phyloP scores from a whole-genome alignment of 2,329 filamentous ascomycete genomes.

The Colletotrichum destructivum region DNA sequence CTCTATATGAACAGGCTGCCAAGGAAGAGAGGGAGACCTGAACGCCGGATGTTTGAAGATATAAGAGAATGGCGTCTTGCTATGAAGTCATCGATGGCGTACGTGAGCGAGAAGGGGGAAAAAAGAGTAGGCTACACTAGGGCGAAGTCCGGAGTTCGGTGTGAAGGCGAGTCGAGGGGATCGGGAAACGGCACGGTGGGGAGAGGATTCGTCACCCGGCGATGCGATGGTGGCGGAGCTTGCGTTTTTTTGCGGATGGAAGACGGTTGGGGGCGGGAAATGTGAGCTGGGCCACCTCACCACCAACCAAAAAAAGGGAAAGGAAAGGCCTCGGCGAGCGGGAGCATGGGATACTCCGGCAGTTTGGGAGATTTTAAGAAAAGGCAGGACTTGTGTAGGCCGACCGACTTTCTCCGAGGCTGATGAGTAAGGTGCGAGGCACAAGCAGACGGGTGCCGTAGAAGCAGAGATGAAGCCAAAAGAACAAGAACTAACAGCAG shows the following conservation, averaged over 20 bases:
- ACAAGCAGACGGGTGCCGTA: not conserved
- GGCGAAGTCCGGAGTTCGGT: conserved; percentile 14
- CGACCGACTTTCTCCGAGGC: not conserved
- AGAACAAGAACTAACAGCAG: conserved; percentile 6
- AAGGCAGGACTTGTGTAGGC: not conserved
- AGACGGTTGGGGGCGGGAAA: conserved; percentile 19
- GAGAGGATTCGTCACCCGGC: conserved; percentile 40
- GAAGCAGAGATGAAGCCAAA: conserved; percentile 16
- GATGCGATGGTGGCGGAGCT: conserved; percentile 41
- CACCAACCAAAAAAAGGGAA: conserved; percentile 10
- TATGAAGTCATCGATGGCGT: conserved; percentile 41
- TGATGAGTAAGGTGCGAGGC: conserved; percentile 30
- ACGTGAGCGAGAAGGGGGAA: not conserved
- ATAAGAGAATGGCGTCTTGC: conserved; percentile 23
- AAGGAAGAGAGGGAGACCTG: not conserved
- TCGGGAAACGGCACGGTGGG: conserved; percentile 33
- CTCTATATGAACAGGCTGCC: conserved; percentile 14
- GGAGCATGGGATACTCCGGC: conserved; percentile 12
- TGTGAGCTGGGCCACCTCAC: conserved; percentile 27
- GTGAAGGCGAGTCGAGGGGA: conserved; percentile 1
- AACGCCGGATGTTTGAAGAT: conserved; percentile 15
- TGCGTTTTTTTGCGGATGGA: conserved; percentile 24
- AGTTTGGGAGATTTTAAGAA: conserved; percentile 10
- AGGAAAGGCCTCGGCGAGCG: not conserved
- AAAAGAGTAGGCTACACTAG: not conserved